phyloP scores from a whole-genome alignment of 148 eudicot genomes.

The Dysphania ambrosioides region DNA sequence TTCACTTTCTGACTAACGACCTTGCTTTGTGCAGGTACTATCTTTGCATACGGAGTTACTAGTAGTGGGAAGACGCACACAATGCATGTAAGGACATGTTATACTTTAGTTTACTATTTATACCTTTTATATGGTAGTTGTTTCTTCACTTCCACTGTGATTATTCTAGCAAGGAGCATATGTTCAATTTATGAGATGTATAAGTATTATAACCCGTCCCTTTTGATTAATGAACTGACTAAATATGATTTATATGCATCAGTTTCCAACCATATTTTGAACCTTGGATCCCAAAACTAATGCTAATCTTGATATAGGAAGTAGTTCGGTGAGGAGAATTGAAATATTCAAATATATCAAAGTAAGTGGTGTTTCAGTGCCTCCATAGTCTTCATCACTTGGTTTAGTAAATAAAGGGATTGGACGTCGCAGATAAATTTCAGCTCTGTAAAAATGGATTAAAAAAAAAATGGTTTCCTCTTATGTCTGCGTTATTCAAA shows the following conservation, averaged over 20 bases:
- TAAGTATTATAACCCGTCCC: too few species aligned
- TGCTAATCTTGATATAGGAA: too few species aligned
- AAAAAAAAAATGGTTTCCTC: not conserved
- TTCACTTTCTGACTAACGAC: not conserved
- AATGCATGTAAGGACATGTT: conserved; percentile 30
- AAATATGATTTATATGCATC: not conserved
- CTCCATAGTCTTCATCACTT: not conserved
- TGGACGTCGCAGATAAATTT: not conserved
- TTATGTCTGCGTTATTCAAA: not conserved
- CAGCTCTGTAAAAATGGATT: not conserved
- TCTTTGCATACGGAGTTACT: conserved; percentile 79
- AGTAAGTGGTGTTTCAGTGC: not conserved
- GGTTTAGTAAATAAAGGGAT: too few species aligned
- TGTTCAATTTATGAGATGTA: not conserved
- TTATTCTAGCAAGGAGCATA: not conserved
- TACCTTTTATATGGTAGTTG: not conserved
- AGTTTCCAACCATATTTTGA: not conserved
- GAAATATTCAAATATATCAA: not conserved
- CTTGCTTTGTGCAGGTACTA: conserved; percentile 49
- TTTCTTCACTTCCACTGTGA: not conserved
- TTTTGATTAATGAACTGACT: not conserved
- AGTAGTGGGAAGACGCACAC: conserved; percentile 68
- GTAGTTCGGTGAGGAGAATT: not conserved
- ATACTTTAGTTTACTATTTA: not conserved
- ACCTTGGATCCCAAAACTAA: not conserved